A percentile compares a stretch with the other conserved stretches of the same genome.
These are phyloP conservation scores for Magnolia sinica DNA, from an alignment of 164 flowering plant species.

Conservation along the genomic window DNA sequence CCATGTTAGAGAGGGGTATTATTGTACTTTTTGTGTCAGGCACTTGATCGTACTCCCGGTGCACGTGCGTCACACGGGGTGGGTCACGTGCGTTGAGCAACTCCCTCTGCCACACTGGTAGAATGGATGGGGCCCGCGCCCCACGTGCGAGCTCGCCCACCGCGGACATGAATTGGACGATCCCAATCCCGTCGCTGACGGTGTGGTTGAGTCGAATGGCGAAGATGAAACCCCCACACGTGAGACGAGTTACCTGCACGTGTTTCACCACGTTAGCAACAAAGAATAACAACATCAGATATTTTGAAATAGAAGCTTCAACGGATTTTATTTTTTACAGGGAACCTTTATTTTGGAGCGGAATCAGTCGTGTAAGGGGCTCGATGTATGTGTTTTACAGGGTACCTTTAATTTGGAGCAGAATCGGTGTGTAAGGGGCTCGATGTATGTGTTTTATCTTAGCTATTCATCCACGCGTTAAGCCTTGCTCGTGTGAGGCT, in stretches of 20 bases:
- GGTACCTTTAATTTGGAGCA: too few relatives aligned
- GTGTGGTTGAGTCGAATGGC: conserved; percentile 32
- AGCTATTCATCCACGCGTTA: too few relatives aligned
- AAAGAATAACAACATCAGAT: too few relatives aligned
- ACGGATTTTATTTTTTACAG: too few relatives aligned
- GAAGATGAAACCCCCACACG: conserved; percentile 36
- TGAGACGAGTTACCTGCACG: conserved; percentile 46
- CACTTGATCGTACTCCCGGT: conserved; percentile 18
- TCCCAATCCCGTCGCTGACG: conserved; percentile 26
- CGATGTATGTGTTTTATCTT: too few relatives aligned
- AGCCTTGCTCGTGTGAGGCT: too few relatives aligned
- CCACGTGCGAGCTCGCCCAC: conserved; percentile 31
- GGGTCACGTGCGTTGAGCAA: conserved; percentile 26
- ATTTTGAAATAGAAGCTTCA: too few relatives aligned
- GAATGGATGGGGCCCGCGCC: conserved; percentile 20
- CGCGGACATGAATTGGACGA: conserved; percentile 26
- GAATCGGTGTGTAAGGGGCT: too few relatives aligned
- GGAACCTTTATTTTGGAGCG: too few relatives aligned
- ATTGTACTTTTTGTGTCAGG: conserved; percentile 10
- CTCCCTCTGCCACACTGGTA: conserved; percentile 24
- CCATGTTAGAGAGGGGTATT: conserved; percentile 14
- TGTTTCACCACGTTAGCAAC: too few relatives aligned
- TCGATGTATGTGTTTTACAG: too few relatives aligned
- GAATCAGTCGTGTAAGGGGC: too few relatives aligned
- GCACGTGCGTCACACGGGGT: conserved; percentile 15